These are phyloP conservation scores for Heracleum sosnowskyi DNA, from an alignment of 129 eudicot genomes.

Conservation along the genomic window DNA sequence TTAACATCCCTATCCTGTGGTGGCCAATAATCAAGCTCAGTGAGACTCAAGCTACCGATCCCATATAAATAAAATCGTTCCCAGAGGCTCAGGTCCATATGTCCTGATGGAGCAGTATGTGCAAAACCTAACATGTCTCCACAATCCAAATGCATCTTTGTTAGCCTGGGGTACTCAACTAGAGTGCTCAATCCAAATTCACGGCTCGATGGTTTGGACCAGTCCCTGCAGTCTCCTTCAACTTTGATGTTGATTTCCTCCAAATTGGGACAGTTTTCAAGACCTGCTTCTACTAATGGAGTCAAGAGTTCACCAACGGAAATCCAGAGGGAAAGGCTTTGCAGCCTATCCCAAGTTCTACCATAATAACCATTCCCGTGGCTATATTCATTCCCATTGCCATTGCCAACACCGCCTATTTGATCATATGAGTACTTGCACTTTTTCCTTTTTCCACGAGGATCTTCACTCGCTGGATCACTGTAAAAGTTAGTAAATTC, in stretches of 20 bases:
- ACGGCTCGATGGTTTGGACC: slow-evolving; percentile 43
- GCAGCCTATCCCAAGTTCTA: slow-evolving; percentile 54
- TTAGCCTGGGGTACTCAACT: slow-evolving; percentile 33
- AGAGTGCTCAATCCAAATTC: slow-evolving; percentile 63
- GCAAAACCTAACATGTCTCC: slow-evolving; percentile 84
- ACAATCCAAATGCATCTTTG: slow-evolving; percentile 82
- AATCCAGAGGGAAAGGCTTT: slow-evolving; percentile 74
- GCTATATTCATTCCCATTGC: slow-evolving; percentile 6
- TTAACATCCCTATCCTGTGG: slow-evolving; percentile 95
- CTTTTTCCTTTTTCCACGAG: slow-evolving; percentile 27
- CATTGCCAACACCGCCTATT: background rate
- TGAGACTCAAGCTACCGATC: slow-evolving; percentile 40
- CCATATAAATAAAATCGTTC: slow-evolving; percentile 79
- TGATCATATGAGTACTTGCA: slow-evolving; percentile 38
- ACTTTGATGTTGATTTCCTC: slow-evolving; percentile 69
- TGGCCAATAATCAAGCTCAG: slow-evolving; percentile 89
- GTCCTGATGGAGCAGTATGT: slow-evolving; percentile 92
- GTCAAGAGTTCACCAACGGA: slow-evolving; percentile 75
- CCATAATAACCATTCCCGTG: slow-evolving; percentile 24
- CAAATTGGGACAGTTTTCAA: slow-evolving; percentile 67
- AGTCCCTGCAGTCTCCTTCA: slow-evolving; percentile 80
- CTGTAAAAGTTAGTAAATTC: background rate
- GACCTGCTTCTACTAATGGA: slow-evolving; percentile 56
- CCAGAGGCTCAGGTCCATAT: slow-evolving; percentile 91
- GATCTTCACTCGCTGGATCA: slow-evolving; percentile 10